Evolutionary conservation across 176 grass and related monocot species (phyloP), one percentile per base, ranked within the genome.

Genomic region (Oryza meridionalis): DNA sequence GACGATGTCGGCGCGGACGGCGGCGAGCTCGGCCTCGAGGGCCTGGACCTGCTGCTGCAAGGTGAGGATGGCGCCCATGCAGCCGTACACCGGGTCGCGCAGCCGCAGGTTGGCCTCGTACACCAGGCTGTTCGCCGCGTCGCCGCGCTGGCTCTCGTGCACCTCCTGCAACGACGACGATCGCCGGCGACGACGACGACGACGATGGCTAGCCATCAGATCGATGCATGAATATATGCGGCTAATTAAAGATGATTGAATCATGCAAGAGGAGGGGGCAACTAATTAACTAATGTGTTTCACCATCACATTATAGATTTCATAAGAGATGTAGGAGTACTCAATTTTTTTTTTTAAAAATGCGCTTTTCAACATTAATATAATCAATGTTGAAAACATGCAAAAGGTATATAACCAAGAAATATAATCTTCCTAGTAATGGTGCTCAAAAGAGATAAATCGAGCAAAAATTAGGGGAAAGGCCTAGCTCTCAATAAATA

Each of bases 101-200:
- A 99, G 75, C 44, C 96, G 85, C 19, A 99, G 81, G 73, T 91
- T 96, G 17, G 96, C 93, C 84, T 99, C 96, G 78, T 99, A 99
- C 50, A 99, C 91, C 10, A 99, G 90, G 81, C 93, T 99, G 71
- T 92, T 99, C 3, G 93, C 91, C 62, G 93, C 76, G 77, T 99
- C 96, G 2, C 81, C 86, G 61, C 96, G 81, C 88, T 99, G 96
- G 88, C 83, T 92, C 85, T 96, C 93, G 5, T 89, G 90, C 80
- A 99, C 96, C 75, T 96, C 96, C 96, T 98, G 86, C 77, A 72
- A 37, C 35, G 5, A 37, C 35, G 22, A n/a, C n/a, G n/a, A n/a
- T 19, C 24, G 46, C 46, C 50, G 50, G 50, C 16, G 50, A 19
- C 16, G 50, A 7, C 16, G 17, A 35, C 33, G 33, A 35, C 33